Base-by-base conservation (phyloP, 2,329 filamentous ascomycete species). In the Pseudogymnoascus sp. region DNA sequence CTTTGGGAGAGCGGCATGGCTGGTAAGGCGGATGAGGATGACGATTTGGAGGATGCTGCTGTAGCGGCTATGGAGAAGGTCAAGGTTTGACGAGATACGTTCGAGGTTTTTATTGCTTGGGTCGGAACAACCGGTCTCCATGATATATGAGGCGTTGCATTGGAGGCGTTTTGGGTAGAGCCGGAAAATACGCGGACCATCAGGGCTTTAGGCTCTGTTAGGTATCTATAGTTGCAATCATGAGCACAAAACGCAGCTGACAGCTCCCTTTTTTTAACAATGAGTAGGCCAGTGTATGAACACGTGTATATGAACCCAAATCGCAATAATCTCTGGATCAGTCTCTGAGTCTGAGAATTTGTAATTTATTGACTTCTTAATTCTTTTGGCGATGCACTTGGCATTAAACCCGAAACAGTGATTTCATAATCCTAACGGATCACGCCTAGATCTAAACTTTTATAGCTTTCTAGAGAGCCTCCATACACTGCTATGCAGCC, bases 1-100 rank as follows among this genome's bases (percentile, higher is more conserved):
- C 79, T 93, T 38, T 93, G 90, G 88, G 89, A 93, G 79, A 82
- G 82, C 60, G 90, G 90, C 28, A 75, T 93, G 70, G 88, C 78
- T 60, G 81, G 84, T 59, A 90, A 87, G 77, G 81, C 75, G 66
- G 87, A 88, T 53, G 85, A 87, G 69, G 85, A 86, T 65, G 83
- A 85, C 3, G 89, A 88, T 18, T 87, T 85, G 3, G 82, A 80
- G 42, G 80, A 82, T 59, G 74, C 81, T 65, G 80, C 82, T 1
- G 74, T 80, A 18, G 86, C 84, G 31, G 84, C 81, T 36, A 76
- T 93, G 65, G 85, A 88, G 66, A 89, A 88, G 74, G 79, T 96
- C 68, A 89, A 90, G 75, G 82, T 96, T 62, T 82, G 85, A 68
- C 84, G 46, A 16, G 63, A 68, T 64, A 49, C 60, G 60, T 63